Evolutionary conservation across 371 early-diverging fungal species (phyloP), one percentile per base, ranked within the genome.

Genomic region (Mycotypha africana): DNA sequence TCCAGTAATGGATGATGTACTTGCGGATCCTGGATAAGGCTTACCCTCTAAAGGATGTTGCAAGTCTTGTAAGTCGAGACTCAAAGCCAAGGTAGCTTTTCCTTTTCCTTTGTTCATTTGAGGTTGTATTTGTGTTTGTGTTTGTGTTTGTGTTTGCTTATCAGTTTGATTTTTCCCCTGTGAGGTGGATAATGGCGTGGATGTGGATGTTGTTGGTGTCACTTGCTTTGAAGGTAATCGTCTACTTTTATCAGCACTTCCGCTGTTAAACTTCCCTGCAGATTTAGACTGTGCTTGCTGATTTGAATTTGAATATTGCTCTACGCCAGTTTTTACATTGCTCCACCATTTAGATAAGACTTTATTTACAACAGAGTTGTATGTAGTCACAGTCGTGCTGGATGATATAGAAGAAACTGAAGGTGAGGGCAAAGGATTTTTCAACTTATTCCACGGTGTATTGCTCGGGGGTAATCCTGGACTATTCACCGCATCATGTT

Each of bases 291-390:
- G n/a, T n/a, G n/a, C n/a, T n/a, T n/a, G 12, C 4, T 45, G 51
- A 15, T 32, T 50, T 12, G 37, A 21, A 23, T 45, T 44, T 1
- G 60, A 55, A 35, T 48, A 60, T 31, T 44, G 38, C 23, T 55
- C 59, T 9, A 56, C 63, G 15, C 59, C 49, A 8, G 38, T 41
- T 36, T 59, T 63, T n/a, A 63, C 53, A 17, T 33, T 47, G 14
- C 51, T 37, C 63, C 63, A 63, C 59, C 59, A 63, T 5, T 51
- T 47, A 0, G 60, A 45, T 4, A 60, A 17, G 0, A 51, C 45
- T 12, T 47, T 38, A 20, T 49, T 52, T 0, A 55, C 51, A 17
- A 47, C 38, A 14, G 51, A 50, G 16, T 37, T 38, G 24, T 22
- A 31, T 22, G 36, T 30, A 16, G 38, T 33, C 1, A 23, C 23